Conservation (phyloP, 192 early-diverging fungal species). For the Entomortierella beljakovae region DNA sequence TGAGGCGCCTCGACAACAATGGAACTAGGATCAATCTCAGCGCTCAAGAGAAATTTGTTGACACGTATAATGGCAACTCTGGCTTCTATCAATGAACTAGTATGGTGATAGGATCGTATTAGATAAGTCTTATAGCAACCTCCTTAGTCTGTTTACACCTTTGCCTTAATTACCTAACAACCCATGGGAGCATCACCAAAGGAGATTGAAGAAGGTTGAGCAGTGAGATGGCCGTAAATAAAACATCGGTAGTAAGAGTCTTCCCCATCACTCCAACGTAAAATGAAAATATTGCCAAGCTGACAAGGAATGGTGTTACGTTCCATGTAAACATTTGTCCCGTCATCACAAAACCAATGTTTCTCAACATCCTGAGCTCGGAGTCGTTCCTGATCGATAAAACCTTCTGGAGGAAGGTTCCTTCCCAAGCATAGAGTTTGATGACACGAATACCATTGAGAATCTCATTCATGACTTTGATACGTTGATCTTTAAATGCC, state of each 20-base stretch:
- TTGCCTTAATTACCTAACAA: conserved; percentile 69
- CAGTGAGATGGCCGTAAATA: conserved; percentile 89
- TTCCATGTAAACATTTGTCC: conserved; percentile 80
- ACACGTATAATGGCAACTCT: conserved; percentile 85
- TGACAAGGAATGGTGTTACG: conserved; percentile 89
- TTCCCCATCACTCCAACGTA: conserved; percentile 71
- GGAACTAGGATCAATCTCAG: conserved; percentile 71
- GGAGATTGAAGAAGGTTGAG: conserved; percentile 96
- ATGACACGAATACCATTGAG: conserved; percentile 92
- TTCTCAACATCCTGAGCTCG: conserved; percentile 81
- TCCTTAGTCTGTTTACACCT: neutral
- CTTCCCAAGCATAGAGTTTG: conserved; percentile 97
- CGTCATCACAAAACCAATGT: conserved; percentile 76
- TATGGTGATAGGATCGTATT: neutral
- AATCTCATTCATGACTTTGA: conserved; percentile 74
- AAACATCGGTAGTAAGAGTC: conserved; percentile 76
- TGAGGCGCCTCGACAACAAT: conserved; percentile 22
- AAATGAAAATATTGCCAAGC: conserved; percentile 82
- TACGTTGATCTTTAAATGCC: conserved; percentile 74
- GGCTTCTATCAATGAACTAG: conserved; percentile 73
- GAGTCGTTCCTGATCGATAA: conserved; percentile 73
- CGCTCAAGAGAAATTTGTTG: conserved; percentile 76
- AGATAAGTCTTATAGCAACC: neutral
- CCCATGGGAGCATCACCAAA: conserved; percentile 81
- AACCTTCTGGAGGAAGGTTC: conserved; percentile 79